Conservation (phyloP, 2,329 filamentous ascomycete genomes). For the Stachybotrys chlorohalonatus region DNA sequence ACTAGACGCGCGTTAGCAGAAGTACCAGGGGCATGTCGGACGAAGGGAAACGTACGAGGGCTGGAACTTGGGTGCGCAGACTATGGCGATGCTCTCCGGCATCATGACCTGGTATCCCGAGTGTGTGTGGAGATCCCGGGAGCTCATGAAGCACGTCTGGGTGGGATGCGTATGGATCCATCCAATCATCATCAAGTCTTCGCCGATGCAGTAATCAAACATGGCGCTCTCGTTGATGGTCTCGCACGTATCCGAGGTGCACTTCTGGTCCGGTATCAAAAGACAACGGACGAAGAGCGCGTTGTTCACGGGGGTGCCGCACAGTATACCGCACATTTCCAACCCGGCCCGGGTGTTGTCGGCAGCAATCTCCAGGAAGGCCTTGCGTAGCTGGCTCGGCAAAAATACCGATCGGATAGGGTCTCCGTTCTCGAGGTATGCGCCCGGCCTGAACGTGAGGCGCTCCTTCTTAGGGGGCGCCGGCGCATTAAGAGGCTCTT, state of each 20-base stretch:
- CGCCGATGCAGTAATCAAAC: constrained; percentile 79
- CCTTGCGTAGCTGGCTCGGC: constrained; percentile 61
- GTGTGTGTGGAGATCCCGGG: constrained; percentile 86
- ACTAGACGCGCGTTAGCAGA: constrained; percentile 30
- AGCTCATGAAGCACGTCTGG: constrained; percentile 97
- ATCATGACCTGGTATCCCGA: constrained; percentile 94
- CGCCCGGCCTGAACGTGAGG: constrained; percentile 64
- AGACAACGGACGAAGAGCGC: constrained; percentile 85
- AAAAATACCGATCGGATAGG: constrained; percentile 84
- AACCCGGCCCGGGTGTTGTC: constrained; percentile 73
- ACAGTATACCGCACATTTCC: constrained; percentile 92
- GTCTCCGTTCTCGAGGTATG: constrained; percentile 81
- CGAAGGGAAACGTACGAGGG: constrained; percentile 52
- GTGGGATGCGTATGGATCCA: constrained; percentile 99
- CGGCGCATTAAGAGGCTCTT: constrained; percentile 15
- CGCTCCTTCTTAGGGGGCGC: constrained; percentile 39
- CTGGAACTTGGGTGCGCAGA: constrained; percentile 76
- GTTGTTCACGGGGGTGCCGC: constrained; percentile 83
- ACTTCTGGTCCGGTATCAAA: constrained; percentile 82
- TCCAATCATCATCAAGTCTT: constrained; percentile 78
- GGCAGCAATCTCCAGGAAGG: constrained; percentile 66
- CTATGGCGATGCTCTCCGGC: constrained; percentile 91
- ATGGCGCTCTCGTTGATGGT: constrained; percentile 78
- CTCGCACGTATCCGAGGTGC: constrained; percentile 89
- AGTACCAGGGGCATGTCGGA: background rate